Evolutionary conservation across 345 rosid genomes (phyloP), one percentile per base, ranked within the genome.

Genomic region (Hypericum androsaemum): DNA sequence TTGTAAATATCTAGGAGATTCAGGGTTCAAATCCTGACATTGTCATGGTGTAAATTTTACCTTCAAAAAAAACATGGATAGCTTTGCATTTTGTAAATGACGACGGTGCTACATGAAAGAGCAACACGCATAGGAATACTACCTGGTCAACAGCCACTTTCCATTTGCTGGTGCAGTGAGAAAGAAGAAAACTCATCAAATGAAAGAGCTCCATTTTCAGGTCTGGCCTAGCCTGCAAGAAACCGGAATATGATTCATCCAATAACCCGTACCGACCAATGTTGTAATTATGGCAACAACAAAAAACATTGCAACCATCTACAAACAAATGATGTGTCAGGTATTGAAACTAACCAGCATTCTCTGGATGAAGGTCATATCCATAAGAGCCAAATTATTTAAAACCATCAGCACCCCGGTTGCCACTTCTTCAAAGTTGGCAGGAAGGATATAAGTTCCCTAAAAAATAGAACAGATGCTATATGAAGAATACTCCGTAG

Each of bases 201-300:
- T 84, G 92, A 62, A 84, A 84, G 62, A 84, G 69, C 68, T 84
- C 92, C 92, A 77, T 78, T 62, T 74, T 84, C 67, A 80, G 70
- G 60, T 81, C 92, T 8, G 79, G 78, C 84, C 79, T 76, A 38
- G 88, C 87, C 87, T 84, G 78, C 40, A 40, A 62, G 53, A 39
- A 55, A 44, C 51, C 53, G 4, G 2, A 22, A 22, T 1, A 22
- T 1, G 32, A 22, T 22, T 22, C 32, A 22, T 36, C 42, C 14
- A 6, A 46, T 7, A 3, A 13, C 5, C 8, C 7, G 15, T 32
- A 17, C 6, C 2, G 10, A 51, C 13, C 14, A 36, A 36, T 13
- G 14, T 10, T 5, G 10, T 6, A 15, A 10, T 35, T n/a, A 10
- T 13, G 46, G 43, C 17, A 62, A 50, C n/a, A 45, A 48, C 43